Base-by-base conservation (phyloP, 2,329 filamentous ascomycete genomes). In the Aspergillus carbonarius region DNA sequence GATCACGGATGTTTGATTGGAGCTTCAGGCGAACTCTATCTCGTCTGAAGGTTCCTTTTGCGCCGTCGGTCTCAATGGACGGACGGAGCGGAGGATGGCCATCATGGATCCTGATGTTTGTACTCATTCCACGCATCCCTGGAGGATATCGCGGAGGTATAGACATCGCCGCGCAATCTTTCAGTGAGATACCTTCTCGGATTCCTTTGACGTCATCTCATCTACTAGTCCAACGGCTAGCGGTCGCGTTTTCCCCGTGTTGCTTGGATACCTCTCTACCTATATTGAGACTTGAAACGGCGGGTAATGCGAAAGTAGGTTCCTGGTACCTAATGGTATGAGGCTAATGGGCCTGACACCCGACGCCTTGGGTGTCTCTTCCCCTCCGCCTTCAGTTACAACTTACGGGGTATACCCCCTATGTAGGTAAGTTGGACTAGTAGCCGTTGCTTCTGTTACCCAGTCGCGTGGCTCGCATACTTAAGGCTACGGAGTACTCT, bases 121-220 rank as follows among this genome's bases (percentile, higher is more conserved):
- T 17, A 17, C 18, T 47, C 44, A 30, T 48, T 30, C 25, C 44
- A 48, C 25, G 10, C 44, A 25, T 47, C 13, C 42, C 42, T 47
- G 25, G 23, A 20, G 12, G 20, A 47, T 27, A 30, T n/a, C 15
- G 42, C 23, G 32, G 20, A 44, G 30, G 40, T 37, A 42, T 32
- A 34, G 32, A 32, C 25, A 30, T 17, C 23, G 15, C 25, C 25
- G 44, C 44, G 20, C 20, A 23, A 20, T 34, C 12, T 35, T 30
- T 10, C 18, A 37, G 15, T 30, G 8, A 9, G 39, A 42, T 25
- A 13, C 30, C 18, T 18, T n/a, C 46, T 46, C 37, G 35, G 51
- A 46, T 60, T 54, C 54, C 55, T 49, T 62, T 62, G 60, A 62
- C 60, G 57, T 62, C 60, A 62, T 51, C 27, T 20, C 20, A 25